Conservation (phyloP, 257 asterid species). For the Avicennia marina region DNA sequence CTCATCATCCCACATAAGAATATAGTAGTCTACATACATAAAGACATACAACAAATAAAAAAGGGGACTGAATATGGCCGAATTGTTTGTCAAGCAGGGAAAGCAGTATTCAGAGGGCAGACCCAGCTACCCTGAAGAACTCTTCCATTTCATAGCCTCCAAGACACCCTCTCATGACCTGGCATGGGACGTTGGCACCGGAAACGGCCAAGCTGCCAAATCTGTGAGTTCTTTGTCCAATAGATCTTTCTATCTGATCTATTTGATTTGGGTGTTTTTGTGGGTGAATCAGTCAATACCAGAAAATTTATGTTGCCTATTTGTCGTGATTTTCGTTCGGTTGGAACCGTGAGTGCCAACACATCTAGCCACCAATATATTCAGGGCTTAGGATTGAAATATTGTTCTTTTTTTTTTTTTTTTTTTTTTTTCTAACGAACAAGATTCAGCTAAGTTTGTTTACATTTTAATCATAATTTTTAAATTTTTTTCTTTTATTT, state of each 20-base stretch:
- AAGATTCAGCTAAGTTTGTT: no score
- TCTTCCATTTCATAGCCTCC: slow-evolving; percentile 59
- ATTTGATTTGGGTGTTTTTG: background rate
- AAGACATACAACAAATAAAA: background rate
- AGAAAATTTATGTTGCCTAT: background rate
- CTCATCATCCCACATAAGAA: background rate
- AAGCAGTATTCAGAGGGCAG: slow-evolving; percentile 37
- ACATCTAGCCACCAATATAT: no score
- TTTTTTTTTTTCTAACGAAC: no score
- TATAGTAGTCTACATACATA: no score
- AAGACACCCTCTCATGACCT: slow-evolving; percentile 49
- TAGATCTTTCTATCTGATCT: background rate
- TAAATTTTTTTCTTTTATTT: background rate
- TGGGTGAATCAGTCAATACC: background rate
- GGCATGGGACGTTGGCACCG: slow-evolving; percentile 81
- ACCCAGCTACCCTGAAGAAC: slow-evolving; percentile 56
- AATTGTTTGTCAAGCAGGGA: slow-evolving; percentile 42
- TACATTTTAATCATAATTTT: background rate
- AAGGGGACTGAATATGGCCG: slow-evolving; percentile 48
- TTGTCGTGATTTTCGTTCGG: no score
- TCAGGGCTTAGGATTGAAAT: no score
- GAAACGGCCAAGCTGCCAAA: slow-evolving; percentile 67
- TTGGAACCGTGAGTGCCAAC: no score
- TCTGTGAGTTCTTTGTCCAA: slow-evolving; percentile 32
- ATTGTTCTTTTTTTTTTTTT: no score